Percentiles rank a stretch among this genome's conserved stretches.
phyloP scores from a whole-genome alignment of 1,284 basidiomycete species.

The Fomitiporia mediterranea region DNA sequence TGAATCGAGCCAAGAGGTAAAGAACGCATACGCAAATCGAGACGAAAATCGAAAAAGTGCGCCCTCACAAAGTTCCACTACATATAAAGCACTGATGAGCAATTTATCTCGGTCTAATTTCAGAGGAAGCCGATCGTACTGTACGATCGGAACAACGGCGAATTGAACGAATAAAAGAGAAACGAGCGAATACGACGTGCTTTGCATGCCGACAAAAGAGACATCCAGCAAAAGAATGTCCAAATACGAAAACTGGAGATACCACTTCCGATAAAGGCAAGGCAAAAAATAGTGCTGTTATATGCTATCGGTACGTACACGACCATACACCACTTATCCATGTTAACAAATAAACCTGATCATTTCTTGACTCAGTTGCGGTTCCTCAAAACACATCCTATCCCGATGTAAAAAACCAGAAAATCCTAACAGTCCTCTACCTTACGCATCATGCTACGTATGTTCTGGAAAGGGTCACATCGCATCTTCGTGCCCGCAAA shows the following conservation, averaged over 20 bases:
- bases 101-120: no score
- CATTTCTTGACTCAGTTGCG: slow-evolving; percentile 73
- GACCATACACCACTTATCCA: not conserved
- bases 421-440: slow-evolving; percentile 67
- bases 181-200: slow-evolving; percentile 62
- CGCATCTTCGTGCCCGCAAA: slow-evolving; percentile 77
- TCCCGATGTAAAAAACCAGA: slow-evolving; percentile 68
- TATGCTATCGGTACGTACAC: slow-evolving; percentile 78
- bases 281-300: slow-evolving; percentile 44
- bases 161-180: slow-evolving; percentile 60
- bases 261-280: slow-evolving; percentile 30
- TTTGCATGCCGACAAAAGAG: slow-evolving; percentile 86
- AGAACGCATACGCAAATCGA: slow-evolving; percentile 12
- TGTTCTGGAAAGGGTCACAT: slow-evolving; percentile 81
- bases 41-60: slow-evolving; percentile 10
- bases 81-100: no score
- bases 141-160: slow-evolving; percentile 58
- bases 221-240: slow-evolving; percentile 83
- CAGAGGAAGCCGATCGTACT: slow-evolving; percentile 29
- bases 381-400: slow-evolving; percentile 75
- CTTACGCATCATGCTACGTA: slow-evolving; percentile 90
- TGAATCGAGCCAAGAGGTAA: slow-evolving; percentile 4
- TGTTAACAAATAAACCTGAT: not conserved
- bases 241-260: slow-evolving; percentile 38
- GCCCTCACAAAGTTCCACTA: slow-evolving; percentile 23